Percentiles rank a stretch among this genome's conserved stretches.
Conservation (phyloP, 2,329 filamentous ascomycete genomes). For the Thelonectria rubi region DNA sequence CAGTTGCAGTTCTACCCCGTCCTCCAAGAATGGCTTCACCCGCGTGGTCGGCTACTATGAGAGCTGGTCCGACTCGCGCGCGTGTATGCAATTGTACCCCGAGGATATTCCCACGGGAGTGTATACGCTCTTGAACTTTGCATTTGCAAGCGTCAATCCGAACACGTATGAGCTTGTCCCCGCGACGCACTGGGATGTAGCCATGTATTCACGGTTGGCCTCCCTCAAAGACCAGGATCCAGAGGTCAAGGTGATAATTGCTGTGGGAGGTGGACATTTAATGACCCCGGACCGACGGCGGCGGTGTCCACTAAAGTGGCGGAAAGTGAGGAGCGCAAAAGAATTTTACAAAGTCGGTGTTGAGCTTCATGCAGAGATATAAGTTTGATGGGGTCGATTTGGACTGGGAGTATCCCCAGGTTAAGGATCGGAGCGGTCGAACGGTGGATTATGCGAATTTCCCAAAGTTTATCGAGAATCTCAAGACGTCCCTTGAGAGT, state of each 20-base stretch:
- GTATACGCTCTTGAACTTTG: slow-evolving; percentile 5
- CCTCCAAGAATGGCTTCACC: neutral
- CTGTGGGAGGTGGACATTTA: neutral
- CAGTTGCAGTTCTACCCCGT: slow-evolving; percentile 1
- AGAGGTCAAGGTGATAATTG: no score
- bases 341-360: no score
- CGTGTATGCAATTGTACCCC: neutral
- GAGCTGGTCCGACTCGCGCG: neutral
- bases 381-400: no score
- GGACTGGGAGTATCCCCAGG: no score
- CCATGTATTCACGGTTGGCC: slow-evolving; percentile 1
- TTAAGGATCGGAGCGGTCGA: no score
- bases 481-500: no score
- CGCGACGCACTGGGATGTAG: neutral
- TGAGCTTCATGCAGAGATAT: no score
- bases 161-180: neutral
- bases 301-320: no score
- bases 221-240: slow-evolving; percentile 42
- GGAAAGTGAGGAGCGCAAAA: no score
- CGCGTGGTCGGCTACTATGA: slow-evolving; percentile 5
- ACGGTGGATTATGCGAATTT: no score
- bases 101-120: neutral
- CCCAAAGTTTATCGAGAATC: no score
- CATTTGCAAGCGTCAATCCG: slow-evolving; percentile 4
- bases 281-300: no score